A percentile compares a stretch with the other conserved stretches of the same genome.
phyloP scores from a whole-genome alignment of 305 asterid species.

The Fraxinus sp. region DNA sequence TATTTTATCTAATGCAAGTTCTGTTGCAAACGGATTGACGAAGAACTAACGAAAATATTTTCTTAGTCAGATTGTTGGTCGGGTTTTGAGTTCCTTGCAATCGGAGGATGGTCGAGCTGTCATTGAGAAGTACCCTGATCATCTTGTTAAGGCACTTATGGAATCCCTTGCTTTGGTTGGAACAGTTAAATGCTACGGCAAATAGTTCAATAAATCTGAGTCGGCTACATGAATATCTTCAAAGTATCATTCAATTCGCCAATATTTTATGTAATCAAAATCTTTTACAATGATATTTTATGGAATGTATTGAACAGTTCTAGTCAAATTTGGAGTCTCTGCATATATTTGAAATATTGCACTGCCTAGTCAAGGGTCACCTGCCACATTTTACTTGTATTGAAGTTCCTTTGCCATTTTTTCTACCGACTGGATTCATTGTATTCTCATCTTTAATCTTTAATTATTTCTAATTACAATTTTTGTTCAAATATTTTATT shows the following conservation, averaged over 20 bases:
- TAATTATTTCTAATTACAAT: background rate
- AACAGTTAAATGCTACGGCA: conserved; percentile 60
- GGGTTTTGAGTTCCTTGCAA: conserved; percentile 54
- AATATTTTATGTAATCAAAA: background rate
- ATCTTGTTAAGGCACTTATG: conserved; percentile 59
- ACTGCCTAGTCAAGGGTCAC: background rate
- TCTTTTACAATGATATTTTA: background rate
- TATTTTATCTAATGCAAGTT: background rate
- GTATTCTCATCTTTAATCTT: background rate
- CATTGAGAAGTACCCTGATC: conserved; percentile 67
- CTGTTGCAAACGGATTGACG: background rate
- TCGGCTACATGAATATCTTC: background rate
- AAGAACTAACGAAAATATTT: background rate
- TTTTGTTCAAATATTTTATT: background rate
- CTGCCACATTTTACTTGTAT: background rate
- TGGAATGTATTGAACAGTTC: background rate
- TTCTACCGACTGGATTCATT: background rate
- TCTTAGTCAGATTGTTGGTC: conserved; percentile 63
- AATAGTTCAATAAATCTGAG: background rate
- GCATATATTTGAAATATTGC: background rate
- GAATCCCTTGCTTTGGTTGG: conserved; percentile 74
- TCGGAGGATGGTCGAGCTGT: conserved; percentile 46
- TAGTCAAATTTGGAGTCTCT: background rate
- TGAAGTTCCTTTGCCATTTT: background rate
- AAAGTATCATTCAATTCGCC: background rate